Percentiles rank a stretch among this genome's conserved stretches.
These are phyloP conservation scores for Didymella glomerata DNA, from an alignment of 2,329 filamentous ascomycete species.

Conservation along the genomic window DNA sequence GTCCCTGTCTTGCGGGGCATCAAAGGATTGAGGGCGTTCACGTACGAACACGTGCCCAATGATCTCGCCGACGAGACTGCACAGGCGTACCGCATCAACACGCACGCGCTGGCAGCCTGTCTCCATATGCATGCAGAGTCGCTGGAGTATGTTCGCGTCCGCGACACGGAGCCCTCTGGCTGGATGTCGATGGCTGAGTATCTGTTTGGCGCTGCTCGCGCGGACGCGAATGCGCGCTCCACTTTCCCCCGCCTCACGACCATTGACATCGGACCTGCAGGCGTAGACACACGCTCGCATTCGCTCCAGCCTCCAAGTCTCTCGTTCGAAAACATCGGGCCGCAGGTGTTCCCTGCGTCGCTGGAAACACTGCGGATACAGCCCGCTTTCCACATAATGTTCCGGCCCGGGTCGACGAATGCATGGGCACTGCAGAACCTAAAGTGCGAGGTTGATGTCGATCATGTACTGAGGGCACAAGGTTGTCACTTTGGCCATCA, in stretches of 20 bases:
- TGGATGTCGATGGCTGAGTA: neutral
- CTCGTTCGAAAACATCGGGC: too few species aligned
- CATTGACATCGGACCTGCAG: neutral
- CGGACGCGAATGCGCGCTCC: neutral
- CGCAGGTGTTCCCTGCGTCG: neutral
- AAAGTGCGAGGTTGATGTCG: neutral
- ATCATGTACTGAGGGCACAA: neutral
- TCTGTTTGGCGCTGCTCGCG: neutral
- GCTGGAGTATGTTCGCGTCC: neutral
- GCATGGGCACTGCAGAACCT: neutral
- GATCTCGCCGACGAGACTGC: neutral
- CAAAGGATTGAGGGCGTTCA: constrained; percentile 4
- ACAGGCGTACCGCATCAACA: neutral
- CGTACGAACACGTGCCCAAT: constrained; percentile 8
- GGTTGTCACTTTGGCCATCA: neutral
- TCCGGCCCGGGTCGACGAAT: neutral
- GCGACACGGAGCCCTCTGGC: neutral
- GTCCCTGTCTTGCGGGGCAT: neutral
- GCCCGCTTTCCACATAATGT: neutral
- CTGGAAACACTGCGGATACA: neutral
- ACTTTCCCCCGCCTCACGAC: neutral
- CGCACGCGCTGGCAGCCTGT: neutral
- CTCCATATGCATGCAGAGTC: neutral
- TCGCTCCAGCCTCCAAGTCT: too few species aligned
- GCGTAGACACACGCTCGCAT: neutral